phyloP scores from a whole-genome alignment of 768 basidiomycete species.

The Glaciozyma martinii region DNA sequence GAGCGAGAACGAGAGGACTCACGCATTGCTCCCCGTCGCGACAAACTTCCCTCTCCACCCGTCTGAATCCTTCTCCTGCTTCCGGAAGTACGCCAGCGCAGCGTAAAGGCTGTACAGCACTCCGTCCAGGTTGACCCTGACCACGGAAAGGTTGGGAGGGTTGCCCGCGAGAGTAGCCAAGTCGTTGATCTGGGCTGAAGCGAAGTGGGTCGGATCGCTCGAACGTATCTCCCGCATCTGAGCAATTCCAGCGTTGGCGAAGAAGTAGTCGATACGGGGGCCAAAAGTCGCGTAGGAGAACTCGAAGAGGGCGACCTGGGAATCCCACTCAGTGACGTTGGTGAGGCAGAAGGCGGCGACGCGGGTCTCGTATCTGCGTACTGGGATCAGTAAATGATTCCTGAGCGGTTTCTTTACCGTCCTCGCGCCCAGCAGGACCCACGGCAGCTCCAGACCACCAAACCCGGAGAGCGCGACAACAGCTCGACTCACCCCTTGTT shows the following conservation, averaged over 20 bases:
- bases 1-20: neutral
- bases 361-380: neutral
- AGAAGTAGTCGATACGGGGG: constrained; percentile 20
- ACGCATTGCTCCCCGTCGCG: constrained; percentile 28
- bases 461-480: neutral
- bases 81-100: constrained; percentile 22
- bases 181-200: constrained; percentile 1
- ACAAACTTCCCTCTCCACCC: constrained; percentile 31
- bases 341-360: constrained; percentile 10
- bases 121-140: constrained; percentile 25
- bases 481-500: neutral
- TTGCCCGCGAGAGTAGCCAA: constrained; percentile 8
- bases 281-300: constrained; percentile 5
- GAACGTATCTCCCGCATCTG: constrained; percentile 27
- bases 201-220: constrained; percentile 21
- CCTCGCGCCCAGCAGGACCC: neutral
- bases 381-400: no score
- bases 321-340: constrained; percentile 19
- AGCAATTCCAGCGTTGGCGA: constrained; percentile 25
- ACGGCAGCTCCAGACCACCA: neutral
- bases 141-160: constrained; percentile 13
- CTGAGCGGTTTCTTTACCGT: no score
- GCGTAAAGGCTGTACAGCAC: constrained; percentile 18
- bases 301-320: constrained; percentile 11
- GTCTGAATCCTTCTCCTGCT: constrained; percentile 12